These are phyloP conservation scores for Cantharellus anzutake DNA, from an alignment of 768 basidiomycete genomes.

Conservation along the genomic window DNA sequence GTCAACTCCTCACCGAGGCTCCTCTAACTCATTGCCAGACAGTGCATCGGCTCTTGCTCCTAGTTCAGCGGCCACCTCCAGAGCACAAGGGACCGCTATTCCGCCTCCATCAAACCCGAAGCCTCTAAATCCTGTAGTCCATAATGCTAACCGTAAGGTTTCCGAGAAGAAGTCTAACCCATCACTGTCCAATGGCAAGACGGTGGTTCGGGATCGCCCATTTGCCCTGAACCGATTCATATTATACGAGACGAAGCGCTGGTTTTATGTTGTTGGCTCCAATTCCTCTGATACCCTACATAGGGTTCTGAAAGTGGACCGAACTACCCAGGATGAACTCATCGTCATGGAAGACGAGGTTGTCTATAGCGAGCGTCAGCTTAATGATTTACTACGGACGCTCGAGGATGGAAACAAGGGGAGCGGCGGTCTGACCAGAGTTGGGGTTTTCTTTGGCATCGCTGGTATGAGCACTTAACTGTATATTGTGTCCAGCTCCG, in stretches of 20 bases:
- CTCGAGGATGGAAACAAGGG: constrained; percentile 85
- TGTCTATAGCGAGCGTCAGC: constrained; percentile 75
- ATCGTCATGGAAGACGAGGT: constrained; percentile 71
- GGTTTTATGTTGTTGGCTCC: constrained; percentile 84
- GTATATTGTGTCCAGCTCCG: neutral
- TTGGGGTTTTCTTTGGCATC: constrained; percentile 62
- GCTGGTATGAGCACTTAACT: constrained; percentile 32
- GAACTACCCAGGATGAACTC: constrained; percentile 59
- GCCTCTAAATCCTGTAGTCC: too few relatives aligned
- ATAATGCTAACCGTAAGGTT: too few relatives aligned
- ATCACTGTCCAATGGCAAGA: too few relatives aligned
- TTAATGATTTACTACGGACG: constrained; percentile 85
- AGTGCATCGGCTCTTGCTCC: too few relatives aligned
- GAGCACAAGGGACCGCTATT: too few relatives aligned
- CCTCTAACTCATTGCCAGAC: too few relatives aligned
- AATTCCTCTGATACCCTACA: constrained; percentile 78
- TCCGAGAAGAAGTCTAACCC: too few relatives aligned
- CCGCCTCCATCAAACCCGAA: too few relatives aligned
- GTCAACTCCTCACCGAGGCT: too few relatives aligned
- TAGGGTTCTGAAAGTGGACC: constrained; percentile 83
- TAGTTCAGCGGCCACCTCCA: too few relatives aligned
- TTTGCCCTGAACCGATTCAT: constrained; percentile 56
- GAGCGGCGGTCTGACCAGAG: constrained; percentile 71
- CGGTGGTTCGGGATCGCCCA: too few relatives aligned
- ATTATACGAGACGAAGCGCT: constrained; percentile 78